These are phyloP conservation scores for Mortierella polycephala DNA, from an alignment of 371 early-diverging fungal species.

Conservation along the genomic window DNA sequence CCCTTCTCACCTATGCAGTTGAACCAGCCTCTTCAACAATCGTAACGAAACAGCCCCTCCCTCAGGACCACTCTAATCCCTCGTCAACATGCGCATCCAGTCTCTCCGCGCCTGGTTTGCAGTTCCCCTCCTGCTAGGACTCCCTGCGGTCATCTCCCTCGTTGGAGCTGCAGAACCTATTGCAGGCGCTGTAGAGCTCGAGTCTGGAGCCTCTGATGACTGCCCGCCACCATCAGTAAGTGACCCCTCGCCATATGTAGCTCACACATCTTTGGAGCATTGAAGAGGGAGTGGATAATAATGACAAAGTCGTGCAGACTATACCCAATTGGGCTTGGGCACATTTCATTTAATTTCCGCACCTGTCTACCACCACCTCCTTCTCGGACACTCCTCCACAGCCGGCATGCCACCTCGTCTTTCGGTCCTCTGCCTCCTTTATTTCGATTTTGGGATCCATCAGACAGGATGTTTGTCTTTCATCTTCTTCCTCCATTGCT, in stretches of 20 bases:
- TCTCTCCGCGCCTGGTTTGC: conserved; percentile 11
- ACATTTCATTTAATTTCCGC: conserved; percentile 8
- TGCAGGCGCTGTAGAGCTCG: conserved; percentile 8
- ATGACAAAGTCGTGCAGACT: conserved; percentile 4
- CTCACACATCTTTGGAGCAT: too few species aligned
- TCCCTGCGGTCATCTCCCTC: conserved; percentile 26
- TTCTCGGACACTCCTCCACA: too few species aligned
- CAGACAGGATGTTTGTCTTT: too few species aligned
- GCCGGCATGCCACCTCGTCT: too few species aligned
- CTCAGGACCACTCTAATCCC: background rate
- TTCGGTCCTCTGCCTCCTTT: too few species aligned
- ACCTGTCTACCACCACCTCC: background rate
- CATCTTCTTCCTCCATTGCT: too few species aligned
- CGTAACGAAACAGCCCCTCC: background rate
- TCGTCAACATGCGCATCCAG: conserved; percentile 23
- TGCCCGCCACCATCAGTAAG: background rate
- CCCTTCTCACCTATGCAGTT: background rate
- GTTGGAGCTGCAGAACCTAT: conserved; percentile 13
- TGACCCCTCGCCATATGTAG: background rate
- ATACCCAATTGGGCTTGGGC: conserved; percentile 30
- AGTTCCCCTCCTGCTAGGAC: conserved; percentile 19
- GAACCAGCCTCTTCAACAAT: background rate
- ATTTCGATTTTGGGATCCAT: too few species aligned
- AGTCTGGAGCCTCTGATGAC: background rate
- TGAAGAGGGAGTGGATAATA: background rate